Evolutionary conservation across 2,329 filamentous ascomycete genomes (phyloP).

Genomic region (Geosmithia flava): DNA sequence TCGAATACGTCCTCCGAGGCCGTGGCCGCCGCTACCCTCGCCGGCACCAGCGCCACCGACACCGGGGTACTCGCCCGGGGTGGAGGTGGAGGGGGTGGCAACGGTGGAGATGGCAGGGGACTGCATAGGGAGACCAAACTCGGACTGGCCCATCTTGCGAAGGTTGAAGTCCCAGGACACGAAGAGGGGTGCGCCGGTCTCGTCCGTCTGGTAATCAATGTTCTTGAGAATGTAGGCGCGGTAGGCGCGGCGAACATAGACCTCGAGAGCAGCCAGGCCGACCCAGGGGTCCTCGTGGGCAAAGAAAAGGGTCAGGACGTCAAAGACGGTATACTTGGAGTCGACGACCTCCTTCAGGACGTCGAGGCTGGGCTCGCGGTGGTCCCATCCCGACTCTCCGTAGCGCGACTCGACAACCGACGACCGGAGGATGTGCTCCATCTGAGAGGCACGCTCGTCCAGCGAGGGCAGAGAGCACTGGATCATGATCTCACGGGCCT

Average conservation of each 20-base stretch:
- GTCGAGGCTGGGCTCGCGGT: conserved; percentile 81
- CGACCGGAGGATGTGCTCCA: conserved; percentile 96
- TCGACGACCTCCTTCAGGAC: conserved; percentile 96
- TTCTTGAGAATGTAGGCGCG: conserved; percentile 86
- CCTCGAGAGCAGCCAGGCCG: conserved; percentile 81
- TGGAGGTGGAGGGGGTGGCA: conserved; percentile 50
- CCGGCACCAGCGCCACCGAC: conserved; percentile 14
- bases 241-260: conserved; percentile 93
- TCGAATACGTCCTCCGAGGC: conserved; percentile 67
- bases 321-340: conserved; percentile 96
- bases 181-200: conserved; percentile 55
- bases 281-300: conserved; percentile 91
- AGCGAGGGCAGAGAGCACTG: conserved; percentile 93
- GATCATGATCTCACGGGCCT: conserved; percentile 94
- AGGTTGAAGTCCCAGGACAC: conserved; percentile 94
- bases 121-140: conserved; percentile 72
- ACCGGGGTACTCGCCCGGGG: not conserved
- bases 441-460: conserved; percentile 87
- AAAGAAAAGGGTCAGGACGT: conserved; percentile 92
- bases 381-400: conserved; percentile 92
- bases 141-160: conserved; percentile 82
- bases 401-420: conserved; percentile 96
- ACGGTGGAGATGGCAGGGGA: conserved; percentile 76
- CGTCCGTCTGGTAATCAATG: conserved; percentile 79
- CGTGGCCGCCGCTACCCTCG: conserved; percentile 19